Percentiles rank a stretch among this genome's conserved stretches.
phyloP scores from a whole-genome alignment of 1,139 yeast genomes.

The Lizanozyma gosingica region DNA sequence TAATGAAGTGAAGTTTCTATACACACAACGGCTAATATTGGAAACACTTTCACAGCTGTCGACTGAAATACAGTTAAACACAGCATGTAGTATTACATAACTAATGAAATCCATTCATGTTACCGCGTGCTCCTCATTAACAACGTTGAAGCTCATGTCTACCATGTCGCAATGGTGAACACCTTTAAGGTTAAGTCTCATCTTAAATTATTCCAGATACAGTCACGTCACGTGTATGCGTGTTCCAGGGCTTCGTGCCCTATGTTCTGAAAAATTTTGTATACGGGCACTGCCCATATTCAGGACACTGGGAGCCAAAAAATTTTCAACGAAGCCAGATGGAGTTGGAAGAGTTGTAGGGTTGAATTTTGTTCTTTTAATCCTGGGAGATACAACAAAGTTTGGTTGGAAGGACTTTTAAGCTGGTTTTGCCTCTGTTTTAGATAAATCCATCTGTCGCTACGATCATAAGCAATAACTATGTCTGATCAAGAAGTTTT shows the following conservation, averaged over 20 bases:
- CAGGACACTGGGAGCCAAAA: background rate
- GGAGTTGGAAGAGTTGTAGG: background rate
- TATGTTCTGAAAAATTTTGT: background rate
- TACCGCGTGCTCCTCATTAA: too few species aligned
- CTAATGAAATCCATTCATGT: too few species aligned
- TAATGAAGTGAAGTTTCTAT: too few species aligned
- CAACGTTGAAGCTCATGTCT: too few species aligned
- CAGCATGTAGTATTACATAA: too few species aligned
- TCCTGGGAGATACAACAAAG: too few species aligned
- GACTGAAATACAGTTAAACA: too few species aligned
- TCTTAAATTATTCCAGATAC: too few species aligned
- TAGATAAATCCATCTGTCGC: background rate
- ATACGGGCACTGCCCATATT: background rate
- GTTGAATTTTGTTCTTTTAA: background rate
- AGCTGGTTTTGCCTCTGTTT: background rate
- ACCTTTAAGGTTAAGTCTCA: too few species aligned
- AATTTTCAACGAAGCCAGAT: background rate
- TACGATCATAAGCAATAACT: conserved; percentile 10
- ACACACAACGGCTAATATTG: too few species aligned
- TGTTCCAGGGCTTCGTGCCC: background rate
- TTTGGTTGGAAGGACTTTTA: background rate
- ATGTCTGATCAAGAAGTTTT: conserved; percentile 86
- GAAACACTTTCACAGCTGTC: too few species aligned
- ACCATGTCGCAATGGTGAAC: too few species aligned
- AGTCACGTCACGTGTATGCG: background rate